These are phyloP conservation scores for Achaetomiella virescens DNA, from an alignment of 495 filamentous ascomycete species.

Conservation along the genomic window DNA sequence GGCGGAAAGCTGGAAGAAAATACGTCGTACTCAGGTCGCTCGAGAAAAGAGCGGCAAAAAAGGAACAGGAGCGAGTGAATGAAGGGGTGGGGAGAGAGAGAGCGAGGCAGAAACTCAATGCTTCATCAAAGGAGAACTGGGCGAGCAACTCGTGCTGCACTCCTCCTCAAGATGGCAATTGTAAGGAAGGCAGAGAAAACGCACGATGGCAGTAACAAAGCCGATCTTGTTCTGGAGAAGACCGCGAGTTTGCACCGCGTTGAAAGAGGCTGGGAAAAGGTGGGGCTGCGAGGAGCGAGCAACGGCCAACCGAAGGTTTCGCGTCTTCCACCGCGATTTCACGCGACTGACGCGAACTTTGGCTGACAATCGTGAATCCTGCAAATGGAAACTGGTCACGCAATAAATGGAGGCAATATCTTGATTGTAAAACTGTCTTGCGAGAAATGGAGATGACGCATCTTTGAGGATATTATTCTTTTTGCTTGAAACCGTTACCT, in stretches of 20 bases:
- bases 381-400: too few relatives aligned
- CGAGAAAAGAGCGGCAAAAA: not conserved
- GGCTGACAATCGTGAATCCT: not conserved
- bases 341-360: not conserved
- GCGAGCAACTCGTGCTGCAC: not conserved
- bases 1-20: too few relatives aligned
- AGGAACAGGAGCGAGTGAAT: not conserved
- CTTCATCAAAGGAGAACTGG: not conserved
- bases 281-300: too few relatives aligned
- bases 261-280: slow-evolving; percentile 14
- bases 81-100: not conserved
- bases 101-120: not conserved
- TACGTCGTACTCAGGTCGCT: too few relatives aligned
- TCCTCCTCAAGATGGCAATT: slow-evolving; percentile 1
- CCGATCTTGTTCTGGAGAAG: slow-evolving; percentile 15
- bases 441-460: too few relatives aligned
- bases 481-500: too few relatives aligned
- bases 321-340: not conserved
- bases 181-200: not conserved
- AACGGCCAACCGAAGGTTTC: too few relatives aligned
- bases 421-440: too few relatives aligned
- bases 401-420: too few relatives aligned
- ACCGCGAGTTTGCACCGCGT: not conserved
- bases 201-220: slow-evolving; percentile 14
- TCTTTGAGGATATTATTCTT: too few relatives aligned